A percentile compares a stretch with the other conserved stretches of the same genome.
phyloP scores from a whole-genome alignment of 345 rosid species.

The Abelmoschus esculentus region DNA sequence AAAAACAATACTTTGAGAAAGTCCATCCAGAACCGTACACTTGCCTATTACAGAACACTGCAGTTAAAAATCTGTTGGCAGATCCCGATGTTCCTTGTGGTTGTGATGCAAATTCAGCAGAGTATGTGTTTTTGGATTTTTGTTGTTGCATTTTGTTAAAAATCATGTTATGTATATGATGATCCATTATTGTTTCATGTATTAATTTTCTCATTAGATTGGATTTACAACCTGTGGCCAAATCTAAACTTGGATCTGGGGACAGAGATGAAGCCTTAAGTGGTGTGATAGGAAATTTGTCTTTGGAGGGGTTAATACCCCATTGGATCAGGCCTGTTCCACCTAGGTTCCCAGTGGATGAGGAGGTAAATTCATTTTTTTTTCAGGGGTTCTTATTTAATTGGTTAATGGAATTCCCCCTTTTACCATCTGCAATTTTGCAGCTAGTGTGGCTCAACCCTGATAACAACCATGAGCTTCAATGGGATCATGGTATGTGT shows the following conservation, averaged over 20 bases:
- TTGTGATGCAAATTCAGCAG: slow-evolving; percentile 63
- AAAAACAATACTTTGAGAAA: slow-evolving; percentile 50
- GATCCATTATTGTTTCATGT: slow-evolving; percentile 20
- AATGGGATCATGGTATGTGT: slow-evolving; percentile 98
- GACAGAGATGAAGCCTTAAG: slow-evolving; percentile 63
- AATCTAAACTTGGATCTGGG: slow-evolving; percentile 76
- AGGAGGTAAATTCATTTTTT: slow-evolving; percentile 47
- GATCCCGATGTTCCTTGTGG: slow-evolving; percentile 81
- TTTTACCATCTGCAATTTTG: slow-evolving; percentile 15
- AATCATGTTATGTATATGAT: not conserved
- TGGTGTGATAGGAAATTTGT: slow-evolving; percentile 43
- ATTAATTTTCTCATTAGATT: slow-evolving; percentile 41
- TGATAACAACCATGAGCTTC: slow-evolving; percentile 90
- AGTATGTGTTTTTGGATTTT: slow-evolving; percentile 40
- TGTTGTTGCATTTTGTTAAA: not conserved
- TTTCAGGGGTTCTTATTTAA: not conserved
- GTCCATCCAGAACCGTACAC: slow-evolving; percentile 39
- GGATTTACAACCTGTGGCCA: slow-evolving; percentile 67
- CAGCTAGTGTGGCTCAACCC: slow-evolving; percentile 94
- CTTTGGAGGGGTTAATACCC: slow-evolving; percentile 54
- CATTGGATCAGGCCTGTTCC: slow-evolving; percentile 82
- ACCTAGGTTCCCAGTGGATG: slow-evolving; percentile 69
- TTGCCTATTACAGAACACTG: slow-evolving; percentile 28
- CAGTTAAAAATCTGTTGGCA: slow-evolving; percentile 52
- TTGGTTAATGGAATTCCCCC: not conserved